These are phyloP conservation scores for Talaromyces rugulosus DNA, from an alignment of 2,329 filamentous ascomycete genomes.

Conservation along the genomic window DNA sequence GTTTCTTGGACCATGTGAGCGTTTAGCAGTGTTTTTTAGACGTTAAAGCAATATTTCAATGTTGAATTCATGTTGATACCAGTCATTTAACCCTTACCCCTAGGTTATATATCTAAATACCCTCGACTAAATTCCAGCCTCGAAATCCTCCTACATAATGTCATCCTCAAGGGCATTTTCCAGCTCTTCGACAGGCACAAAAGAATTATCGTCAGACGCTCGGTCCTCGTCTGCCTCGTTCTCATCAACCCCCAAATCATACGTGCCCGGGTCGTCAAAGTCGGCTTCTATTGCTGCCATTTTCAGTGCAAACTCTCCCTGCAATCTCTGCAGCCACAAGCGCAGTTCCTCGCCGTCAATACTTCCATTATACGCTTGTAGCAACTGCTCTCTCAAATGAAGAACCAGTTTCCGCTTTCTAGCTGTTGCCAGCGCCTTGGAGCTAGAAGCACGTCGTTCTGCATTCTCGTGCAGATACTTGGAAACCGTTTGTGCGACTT, in stretches of 20 bases:
- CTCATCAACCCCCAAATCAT: neutral
- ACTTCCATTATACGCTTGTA: constrained; percentile 61
- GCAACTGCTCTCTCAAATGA: constrained; percentile 66
- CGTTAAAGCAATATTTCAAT: neutral
- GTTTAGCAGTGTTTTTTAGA: neutral
- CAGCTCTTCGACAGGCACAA: constrained; percentile 8
- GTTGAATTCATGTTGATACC: neutral
- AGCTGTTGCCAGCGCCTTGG: constrained; percentile 55
- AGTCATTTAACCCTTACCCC: neutral
- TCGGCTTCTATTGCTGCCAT: constrained; percentile 64
- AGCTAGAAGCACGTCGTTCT: constrained; percentile 56
- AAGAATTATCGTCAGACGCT: constrained; percentile 5
- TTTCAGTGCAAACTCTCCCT: constrained; percentile 67
- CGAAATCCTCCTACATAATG: neutral
- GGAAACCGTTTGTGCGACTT: constrained; percentile 64
- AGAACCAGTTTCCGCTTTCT: constrained; percentile 70
- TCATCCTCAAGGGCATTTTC: neutral
- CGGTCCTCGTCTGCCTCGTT: neutral
- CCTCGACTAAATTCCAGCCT: neutral
- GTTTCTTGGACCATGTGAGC: neutral
- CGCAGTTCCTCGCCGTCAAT: constrained; percentile 62
- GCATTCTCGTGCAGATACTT: constrained; percentile 56
- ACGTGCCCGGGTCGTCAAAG: constrained; percentile 2
- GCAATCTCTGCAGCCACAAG: constrained; percentile 62
- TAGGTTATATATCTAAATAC: neutral